These are phyloP conservation scores for Cudoniella acicularis DNA, from an alignment of 495 filamentous ascomycete species.

Conservation along the genomic window DNA sequence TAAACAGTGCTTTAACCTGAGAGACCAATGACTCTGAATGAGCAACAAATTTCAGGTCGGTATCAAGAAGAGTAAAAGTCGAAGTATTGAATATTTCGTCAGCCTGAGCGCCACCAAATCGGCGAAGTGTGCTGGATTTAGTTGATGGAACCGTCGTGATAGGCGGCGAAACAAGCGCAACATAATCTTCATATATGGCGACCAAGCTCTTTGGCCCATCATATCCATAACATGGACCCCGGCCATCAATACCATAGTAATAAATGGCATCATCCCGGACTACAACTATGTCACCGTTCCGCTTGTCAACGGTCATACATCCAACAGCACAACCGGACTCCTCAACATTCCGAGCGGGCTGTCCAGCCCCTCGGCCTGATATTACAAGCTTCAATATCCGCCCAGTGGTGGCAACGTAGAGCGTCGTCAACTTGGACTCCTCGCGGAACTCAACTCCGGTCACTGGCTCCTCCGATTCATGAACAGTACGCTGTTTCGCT, in stretches of 20 bases:
- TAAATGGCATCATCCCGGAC: conserved; percentile 93
- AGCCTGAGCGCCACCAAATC: conserved; percentile 61
- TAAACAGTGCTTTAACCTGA: conserved; percentile 74
- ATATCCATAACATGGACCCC: conserved; percentile 82
- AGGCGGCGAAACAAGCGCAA: conserved; percentile 85
- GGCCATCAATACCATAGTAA: conserved; percentile 81
- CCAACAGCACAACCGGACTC: conserved; percentile 84
- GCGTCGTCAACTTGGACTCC: conserved; percentile 59
- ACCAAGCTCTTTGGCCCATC: conserved; percentile 86
- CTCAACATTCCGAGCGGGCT: conserved; percentile 82
- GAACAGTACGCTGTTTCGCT: conserved; percentile 92
- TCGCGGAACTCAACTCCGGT: conserved; percentile 81
- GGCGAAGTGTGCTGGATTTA: conserved; percentile 47
- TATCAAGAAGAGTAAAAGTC: conserved; percentile 85
- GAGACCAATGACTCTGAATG: conserved; percentile 81
- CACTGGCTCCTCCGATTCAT: conserved; percentile 94
- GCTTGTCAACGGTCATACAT: conserved; percentile 84
- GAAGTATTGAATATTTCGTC: conserved; percentile 77
- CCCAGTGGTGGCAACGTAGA: conserved; percentile 89
- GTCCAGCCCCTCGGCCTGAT: conserved; percentile 80
- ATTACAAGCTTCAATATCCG: conserved; percentile 85
- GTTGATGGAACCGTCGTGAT: conserved; percentile 39
- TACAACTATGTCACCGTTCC: conserved; percentile 80
- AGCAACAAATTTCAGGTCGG: conserved; percentile 84
- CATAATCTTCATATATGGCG: conserved; percentile 77